Evolutionary conservation across 495 filamentous ascomycete species (phyloP), one percentile per base, ranked within the genome.

Genomic region (Aspergillus asperescens): DNA sequence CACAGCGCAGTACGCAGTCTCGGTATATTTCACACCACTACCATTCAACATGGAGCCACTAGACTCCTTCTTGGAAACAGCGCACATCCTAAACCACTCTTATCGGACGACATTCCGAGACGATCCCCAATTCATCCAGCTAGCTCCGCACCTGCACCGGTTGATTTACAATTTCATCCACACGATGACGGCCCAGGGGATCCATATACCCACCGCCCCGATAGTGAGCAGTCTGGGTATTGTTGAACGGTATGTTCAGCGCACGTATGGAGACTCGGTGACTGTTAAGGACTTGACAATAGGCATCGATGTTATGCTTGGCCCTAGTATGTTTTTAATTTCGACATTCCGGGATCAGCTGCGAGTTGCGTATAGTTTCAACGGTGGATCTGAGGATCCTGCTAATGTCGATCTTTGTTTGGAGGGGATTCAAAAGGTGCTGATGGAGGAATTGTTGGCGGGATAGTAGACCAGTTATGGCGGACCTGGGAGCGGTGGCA

Each of bases 211-310:
- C 1, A 35, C 16, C 1, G 51, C 47, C n/a, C 31, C 31, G 4
- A 3, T 48, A 1, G 32, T 40, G 12, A 53, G 50, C 20, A 53
- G 50, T 37, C 16, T 53, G 20, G 50, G 50, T 4, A 31, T 53
- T 10, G 28, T 45, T 22, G 40, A 45, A 28, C n/a, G 29, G 4
- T 32, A 53, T 38, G 28, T 53, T 4, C 40, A 45, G 40, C 40
- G 19, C 9, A 4, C n/a, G 9, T 53, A 53, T 44, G 50, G 27
- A 4, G n/a, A 5, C 23, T 6, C 28, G 8, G 39, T 53, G 27
- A 39, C 6, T 3, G 50, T 52, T 4, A 13, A 24, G 27, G 40
- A 52, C 13, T 45, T 52, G 9, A 38, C 12, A n/a, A 1, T 52
- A 3, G 50, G 39, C 13, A 5, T 22, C n/a, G 50, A 53, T 31